Evolutionary conservation across 2,329 filamentous ascomycete genomes (phyloP).

Genomic region (Dendrostoma leiphaemia): DNA sequence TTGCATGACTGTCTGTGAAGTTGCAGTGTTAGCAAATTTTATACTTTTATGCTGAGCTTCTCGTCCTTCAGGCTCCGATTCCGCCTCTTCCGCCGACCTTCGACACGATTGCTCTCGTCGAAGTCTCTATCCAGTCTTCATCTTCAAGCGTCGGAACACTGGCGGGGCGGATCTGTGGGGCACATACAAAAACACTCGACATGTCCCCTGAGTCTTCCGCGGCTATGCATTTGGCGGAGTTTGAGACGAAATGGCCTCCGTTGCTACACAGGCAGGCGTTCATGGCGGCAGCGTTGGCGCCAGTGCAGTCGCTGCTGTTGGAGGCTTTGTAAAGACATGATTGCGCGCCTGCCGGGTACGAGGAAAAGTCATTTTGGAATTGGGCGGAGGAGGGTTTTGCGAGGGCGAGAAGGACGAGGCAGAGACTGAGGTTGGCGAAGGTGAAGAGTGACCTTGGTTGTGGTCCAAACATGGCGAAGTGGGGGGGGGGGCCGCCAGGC

Average conservation of each 20-base stretch:
- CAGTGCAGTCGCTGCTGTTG: constrained; percentile 38
- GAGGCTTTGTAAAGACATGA: constrained; percentile 43
- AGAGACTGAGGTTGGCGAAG: constrained; percentile 15
- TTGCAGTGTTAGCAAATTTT: background rate
- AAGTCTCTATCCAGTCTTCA: no score
- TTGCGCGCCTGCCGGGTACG: constrained; percentile 41
- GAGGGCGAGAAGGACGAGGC: constrained; percentile 24
- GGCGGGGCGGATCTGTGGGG: background rate
- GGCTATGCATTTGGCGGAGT: constrained; percentile 45
- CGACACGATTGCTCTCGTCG: no score
- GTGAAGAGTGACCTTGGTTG: background rate
- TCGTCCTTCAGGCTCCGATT: background rate
- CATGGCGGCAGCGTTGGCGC: constrained; percentile 35
- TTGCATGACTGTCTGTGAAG: constrained; percentile 35
- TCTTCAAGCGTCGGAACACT: background rate
- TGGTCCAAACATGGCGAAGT: background rate
- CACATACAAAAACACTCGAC: constrained; percentile 32
- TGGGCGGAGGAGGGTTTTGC: constrained; percentile 22
- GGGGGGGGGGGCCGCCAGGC: no score
- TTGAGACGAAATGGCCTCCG: constrained; percentile 46
- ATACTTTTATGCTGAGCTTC: background rate
- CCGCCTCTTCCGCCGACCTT: background rate
- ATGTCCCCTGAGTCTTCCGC: constrained; percentile 34
- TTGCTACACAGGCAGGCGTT: constrained; percentile 52
- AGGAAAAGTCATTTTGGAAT: constrained; percentile 39